A percentile compares a stretch with the other conserved stretches of the same genome.
Evolutionary conservation across 768 basidiomycete species (phyloP).

Genomic region (Mycena capillaripes): DNA sequence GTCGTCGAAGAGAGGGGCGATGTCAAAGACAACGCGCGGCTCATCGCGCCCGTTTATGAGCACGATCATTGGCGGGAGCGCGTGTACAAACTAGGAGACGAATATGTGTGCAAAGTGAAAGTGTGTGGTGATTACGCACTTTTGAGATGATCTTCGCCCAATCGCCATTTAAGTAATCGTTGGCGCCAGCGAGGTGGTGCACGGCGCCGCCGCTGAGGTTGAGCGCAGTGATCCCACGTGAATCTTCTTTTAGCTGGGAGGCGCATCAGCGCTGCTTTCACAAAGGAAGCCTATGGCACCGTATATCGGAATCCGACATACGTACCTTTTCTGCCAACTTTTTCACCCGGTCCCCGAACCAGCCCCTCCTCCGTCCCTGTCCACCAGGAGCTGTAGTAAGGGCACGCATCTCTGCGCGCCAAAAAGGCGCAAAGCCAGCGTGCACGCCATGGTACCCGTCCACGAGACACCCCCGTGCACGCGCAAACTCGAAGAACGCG

Average conservation of each 20-base stretch:
- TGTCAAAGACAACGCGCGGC: constrained; percentile 36
- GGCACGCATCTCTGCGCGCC: too few relatives aligned
- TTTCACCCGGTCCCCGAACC: constrained; percentile 29
- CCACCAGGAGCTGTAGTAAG: too few relatives aligned
- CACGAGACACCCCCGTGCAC: too few relatives aligned
- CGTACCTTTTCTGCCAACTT: constrained; percentile 12
- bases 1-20: constrained; percentile 2
- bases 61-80: constrained; percentile 31
- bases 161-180: constrained; percentile 35
- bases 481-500: too few relatives aligned
- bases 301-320: neutral
- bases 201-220: constrained; percentile 9
- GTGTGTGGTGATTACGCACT: too few relatives aligned
- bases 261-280: neutral
- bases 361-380: constrained; percentile 25
- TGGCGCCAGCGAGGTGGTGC: constrained; percentile 11
- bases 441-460: too few relatives aligned
- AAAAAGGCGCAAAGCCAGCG: too few relatives aligned
- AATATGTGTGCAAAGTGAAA: neutral
- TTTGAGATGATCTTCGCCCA: constrained; percentile 27
- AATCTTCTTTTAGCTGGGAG: neutral
- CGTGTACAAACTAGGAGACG: constrained; percentile 14
- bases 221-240: constrained; percentile 24
- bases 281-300: neutral
- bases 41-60: constrained; percentile 38